Evolutionary conservation across 768 basidiomycete genomes (phyloP).

Genomic region (Boletus pseudopeckii): DNA sequence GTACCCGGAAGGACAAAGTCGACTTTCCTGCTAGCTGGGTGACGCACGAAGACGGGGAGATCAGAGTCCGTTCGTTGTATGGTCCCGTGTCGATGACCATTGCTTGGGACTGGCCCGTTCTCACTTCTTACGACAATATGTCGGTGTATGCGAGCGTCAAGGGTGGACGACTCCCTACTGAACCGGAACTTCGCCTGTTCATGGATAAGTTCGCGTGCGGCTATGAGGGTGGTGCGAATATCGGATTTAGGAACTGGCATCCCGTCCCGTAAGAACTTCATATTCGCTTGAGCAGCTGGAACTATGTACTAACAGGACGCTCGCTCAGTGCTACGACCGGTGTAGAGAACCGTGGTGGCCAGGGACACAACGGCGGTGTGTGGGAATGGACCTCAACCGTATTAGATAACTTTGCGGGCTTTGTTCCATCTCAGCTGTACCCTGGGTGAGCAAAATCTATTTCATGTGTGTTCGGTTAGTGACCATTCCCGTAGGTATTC

Average conservation of each 20-base stretch:
- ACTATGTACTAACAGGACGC: background rate
- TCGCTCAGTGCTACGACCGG: constrained; percentile 66
- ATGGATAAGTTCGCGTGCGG: constrained; percentile 70
- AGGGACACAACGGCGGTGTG: constrained; percentile 88
- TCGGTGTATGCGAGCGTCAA: constrained; percentile 78
- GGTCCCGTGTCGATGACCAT: constrained; percentile 76
- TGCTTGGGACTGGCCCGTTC: constrained; percentile 83
- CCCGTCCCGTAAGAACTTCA: constrained; percentile 67
- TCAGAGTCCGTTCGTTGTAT: constrained; percentile 78
- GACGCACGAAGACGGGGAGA: constrained; percentile 9
- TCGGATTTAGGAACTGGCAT: constrained; percentile 93
- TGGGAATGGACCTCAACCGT: constrained; percentile 97
- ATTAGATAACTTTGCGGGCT: constrained; percentile 72
- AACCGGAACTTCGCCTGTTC: constrained; percentile 81
- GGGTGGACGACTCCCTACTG: constrained; percentile 92
- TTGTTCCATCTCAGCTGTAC: constrained; percentile 70
- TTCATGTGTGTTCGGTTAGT: background rate
- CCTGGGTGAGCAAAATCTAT: constrained; percentile 59
- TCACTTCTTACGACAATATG: constrained; percentile 74
- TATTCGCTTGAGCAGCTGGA: background rate
- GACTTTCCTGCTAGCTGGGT: constrained; percentile 29
- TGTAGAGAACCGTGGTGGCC: constrained; percentile 43
- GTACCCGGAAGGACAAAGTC: constrained; percentile 42
- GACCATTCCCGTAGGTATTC: constrained; percentile 53
- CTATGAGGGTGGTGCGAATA: constrained; percentile 74